Evolutionary conservation across 1,284 basidiomycete genomes (phyloP).

Genomic region (Papiliotrema fonsecae): DNA sequence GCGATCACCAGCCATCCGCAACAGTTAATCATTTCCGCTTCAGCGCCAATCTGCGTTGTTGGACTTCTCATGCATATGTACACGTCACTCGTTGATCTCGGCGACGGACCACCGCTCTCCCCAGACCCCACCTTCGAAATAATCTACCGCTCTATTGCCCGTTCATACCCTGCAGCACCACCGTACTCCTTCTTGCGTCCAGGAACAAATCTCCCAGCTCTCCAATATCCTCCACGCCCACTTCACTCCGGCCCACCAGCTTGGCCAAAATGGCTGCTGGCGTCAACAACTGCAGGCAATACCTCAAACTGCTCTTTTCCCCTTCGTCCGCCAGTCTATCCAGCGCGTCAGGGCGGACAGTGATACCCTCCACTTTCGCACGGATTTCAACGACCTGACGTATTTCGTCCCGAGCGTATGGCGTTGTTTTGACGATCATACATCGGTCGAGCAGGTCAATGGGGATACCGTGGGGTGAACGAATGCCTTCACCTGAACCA

Average conservation of each 20-base stretch:
- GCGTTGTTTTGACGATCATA: conserved; percentile 91
- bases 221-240: conserved; percentile 77
- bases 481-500: conserved; percentile 62
- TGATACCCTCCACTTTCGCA: conserved; percentile 79
- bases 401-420: conserved; percentile 80
- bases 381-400: conserved; percentile 80
- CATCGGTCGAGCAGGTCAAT: conserved; percentile 92
- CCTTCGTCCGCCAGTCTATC: conserved; percentile 80
- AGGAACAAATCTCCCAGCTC: conserved; percentile 93
- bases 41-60: too few relatives aligned
- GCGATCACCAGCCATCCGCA: too few relatives aligned
- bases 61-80: too few relatives aligned
- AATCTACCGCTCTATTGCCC: too few relatives aligned
- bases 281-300: conserved; percentile 84
- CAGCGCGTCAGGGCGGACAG: conserved; percentile 69
- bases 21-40: too few relatives aligned
- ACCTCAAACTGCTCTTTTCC: conserved; percentile 78
- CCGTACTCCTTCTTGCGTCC: conserved; percentile 66
- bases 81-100: too few relatives aligned
- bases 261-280: conserved; percentile 85
- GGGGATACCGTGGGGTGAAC: conserved; percentile 89
- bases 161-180: conserved; percentile 29
- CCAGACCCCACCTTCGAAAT: too few relatives aligned
- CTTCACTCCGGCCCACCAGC: conserved; percentile 70
- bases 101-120: too few relatives aligned